Base-by-base conservation (phyloP, 2,329 filamentous ascomycete genomes). In the Cladosporium phlei region DNA sequence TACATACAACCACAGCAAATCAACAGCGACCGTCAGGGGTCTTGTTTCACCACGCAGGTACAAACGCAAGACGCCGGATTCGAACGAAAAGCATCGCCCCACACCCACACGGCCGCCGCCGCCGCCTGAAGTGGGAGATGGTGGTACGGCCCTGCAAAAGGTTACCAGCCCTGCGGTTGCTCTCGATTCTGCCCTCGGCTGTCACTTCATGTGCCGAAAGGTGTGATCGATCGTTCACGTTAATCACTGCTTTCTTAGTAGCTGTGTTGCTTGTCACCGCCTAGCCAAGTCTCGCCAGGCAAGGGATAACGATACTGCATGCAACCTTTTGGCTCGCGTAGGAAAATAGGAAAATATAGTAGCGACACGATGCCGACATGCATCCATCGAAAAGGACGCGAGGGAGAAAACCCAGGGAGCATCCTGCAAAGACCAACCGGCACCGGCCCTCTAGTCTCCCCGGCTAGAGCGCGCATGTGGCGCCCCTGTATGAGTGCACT, bases 341-440 rank as follows among this genome's bases (percentile, higher is more conserved):
- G 24, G 11, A 11, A 25, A n/a, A n/a, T n/a, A n/a, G n/a, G n/a
- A n/a, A n/a, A n/a, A n/a, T n/a, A n/a, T n/a, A n/a, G n/a, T n/a
- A n/a, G n/a, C n/a, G n/a, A n/a, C 24, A 8, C 37, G 37, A 22
- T 39, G 37, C 27, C 29, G 29, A 25, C 24, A 10, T 11, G 24
- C 24, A 25, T 25, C 24, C 24, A 11, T 11, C 24, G 24, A 6
- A 25, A 25, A 25, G 24, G 24, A 25, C 35, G 30, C 14, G 14
- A 25, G 3, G 32, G 20, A 38, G 37, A 20, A 16, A 30, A 21
- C 42, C n/a, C n/a, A 35, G 24, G 42, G 42, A 45, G 32, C 35
- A 29, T 45, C 42, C 42, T 45, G 42, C 30, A 45, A 37, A 44
- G 40, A 35, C 39, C 42, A n/a, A 9, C 42, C 30, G 42, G 42